phyloP scores from a whole-genome alignment of 2,329 filamentous ascomycete genomes.

The Rhynchosporium agropyri region DNA sequence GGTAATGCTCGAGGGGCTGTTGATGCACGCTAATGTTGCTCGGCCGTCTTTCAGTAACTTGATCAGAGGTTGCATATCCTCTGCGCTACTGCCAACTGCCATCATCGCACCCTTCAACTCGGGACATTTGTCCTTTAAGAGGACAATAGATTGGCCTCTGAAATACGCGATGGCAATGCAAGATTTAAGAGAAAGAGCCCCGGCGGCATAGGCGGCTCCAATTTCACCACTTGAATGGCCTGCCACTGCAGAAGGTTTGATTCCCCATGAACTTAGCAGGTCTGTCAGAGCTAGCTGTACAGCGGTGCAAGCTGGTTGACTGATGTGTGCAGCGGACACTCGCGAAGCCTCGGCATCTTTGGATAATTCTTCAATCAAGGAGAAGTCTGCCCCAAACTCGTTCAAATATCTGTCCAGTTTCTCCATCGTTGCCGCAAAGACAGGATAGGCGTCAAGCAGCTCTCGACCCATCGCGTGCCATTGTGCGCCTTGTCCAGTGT shows the following conservation, averaged over 20 bases:
- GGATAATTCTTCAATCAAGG: conserved; percentile 43
- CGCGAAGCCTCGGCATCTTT: conserved; percentile 43
- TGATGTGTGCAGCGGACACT: conserved; percentile 47
- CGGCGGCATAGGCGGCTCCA: conserved; percentile 50
- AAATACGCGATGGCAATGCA: conserved; percentile 51
- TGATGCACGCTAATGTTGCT: conserved; percentile 44
- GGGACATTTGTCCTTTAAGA: conserved; percentile 26
- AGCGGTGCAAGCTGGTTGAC: conserved; percentile 51
- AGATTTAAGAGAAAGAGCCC: conserved; percentile 41
- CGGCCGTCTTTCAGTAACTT: conserved; percentile 37
- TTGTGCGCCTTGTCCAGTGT: conserved; percentile 40
- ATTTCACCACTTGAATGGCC: conserved; percentile 55
- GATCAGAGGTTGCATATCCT: conserved; percentile 44
- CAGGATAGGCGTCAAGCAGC: conserved; percentile 40
- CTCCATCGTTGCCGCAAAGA: conserved; percentile 44
- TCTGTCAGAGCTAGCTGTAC: conserved; percentile 52
- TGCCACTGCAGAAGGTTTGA: conserved; percentile 46
- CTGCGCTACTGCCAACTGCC: conserved; percentile 48
- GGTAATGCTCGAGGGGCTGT: conserved; percentile 41
- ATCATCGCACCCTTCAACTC: conserved; percentile 54
- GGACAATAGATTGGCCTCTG: conserved; percentile 42
- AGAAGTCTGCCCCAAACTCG: conserved; percentile 42
- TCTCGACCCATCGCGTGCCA: conserved; percentile 40
- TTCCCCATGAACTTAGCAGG: conserved; percentile 49
- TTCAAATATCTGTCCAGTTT: conserved; percentile 43